Conservation (phyloP, 2,329 filamentous ascomycete genomes). For the Teratosphaeria destructans region DNA sequence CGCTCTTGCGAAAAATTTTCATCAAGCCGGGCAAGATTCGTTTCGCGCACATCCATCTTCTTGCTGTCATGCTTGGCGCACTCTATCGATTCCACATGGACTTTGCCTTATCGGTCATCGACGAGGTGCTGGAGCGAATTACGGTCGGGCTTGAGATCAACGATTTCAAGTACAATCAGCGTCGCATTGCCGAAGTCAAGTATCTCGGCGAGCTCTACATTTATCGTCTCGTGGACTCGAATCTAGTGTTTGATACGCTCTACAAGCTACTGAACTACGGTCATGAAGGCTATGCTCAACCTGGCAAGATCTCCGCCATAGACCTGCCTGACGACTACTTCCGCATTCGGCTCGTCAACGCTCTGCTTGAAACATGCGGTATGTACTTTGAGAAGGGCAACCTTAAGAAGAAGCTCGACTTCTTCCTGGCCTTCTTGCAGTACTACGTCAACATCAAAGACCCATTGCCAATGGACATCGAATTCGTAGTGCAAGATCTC, state of each 20-base stretch:
- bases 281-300: slow-evolving; percentile 72
- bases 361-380: slow-evolving; percentile 85
- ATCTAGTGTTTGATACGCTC: slow-evolving; percentile 87
- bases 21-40: slow-evolving; percentile 95
- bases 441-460: slow-evolving; percentile 93
- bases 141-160: slow-evolving; percentile 84
- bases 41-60: slow-evolving; percentile 88
- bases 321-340: slow-evolving; percentile 94
- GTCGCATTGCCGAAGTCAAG: slow-evolving; percentile 88
- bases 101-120: slow-evolving; percentile 84
- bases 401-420: slow-evolving; percentile 94
- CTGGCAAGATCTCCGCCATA: slow-evolving; percentile 64
- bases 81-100: slow-evolving; percentile 85
- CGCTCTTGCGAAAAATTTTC: slow-evolving; percentile 78
- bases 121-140: slow-evolving; percentile 82
- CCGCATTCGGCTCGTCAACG: slow-evolving; percentile 80
- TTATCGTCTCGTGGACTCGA: slow-evolving; percentile 91
- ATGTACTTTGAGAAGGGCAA: slow-evolving; percentile 91
- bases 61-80: slow-evolving; percentile 80
- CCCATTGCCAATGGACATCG: slow-evolving; percentile 86
- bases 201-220: slow-evolving; percentile 96
- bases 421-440: slow-evolving; percentile 93
- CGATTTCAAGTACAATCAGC: slow-evolving; percentile 95
- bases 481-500: slow-evolving; percentile 90
- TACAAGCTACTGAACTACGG: slow-evolving; percentile 93